Conservation (phyloP, 805 yeast genomes). For the Torulaspora indica region DNA sequence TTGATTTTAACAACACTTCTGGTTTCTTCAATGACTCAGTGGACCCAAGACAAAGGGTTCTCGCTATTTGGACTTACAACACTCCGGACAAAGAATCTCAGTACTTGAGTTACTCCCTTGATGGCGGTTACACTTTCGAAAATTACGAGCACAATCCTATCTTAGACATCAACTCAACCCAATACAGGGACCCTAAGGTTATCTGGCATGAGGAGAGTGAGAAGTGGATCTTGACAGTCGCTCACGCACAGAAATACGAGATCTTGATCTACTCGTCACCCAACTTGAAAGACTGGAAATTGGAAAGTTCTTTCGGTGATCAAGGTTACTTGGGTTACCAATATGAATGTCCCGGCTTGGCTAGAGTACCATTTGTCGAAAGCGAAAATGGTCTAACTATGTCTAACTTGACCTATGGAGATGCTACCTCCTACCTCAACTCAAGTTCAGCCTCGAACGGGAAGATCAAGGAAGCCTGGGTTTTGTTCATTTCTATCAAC, state of each 20-base stretch:
- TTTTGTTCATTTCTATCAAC: constrained; percentile 38
- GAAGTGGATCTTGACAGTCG: constrained; percentile 35
- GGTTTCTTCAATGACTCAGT: constrained; percentile 32
- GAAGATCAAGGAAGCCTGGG: constrained; percentile 33
- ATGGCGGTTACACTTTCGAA: constrained; percentile 37
- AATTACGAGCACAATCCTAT: constrained; percentile 35
- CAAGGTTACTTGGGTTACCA: constrained; percentile 37
- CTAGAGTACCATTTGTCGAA: constrained; percentile 29
- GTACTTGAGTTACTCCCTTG: constrained; percentile 35
- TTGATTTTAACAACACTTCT: constrained; percentile 38
- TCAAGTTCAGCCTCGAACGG: constrained; percentile 7
- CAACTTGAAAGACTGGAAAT: constrained; percentile 30
- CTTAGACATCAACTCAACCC: constrained; percentile 29
- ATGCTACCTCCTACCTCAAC: constrained; percentile 9
- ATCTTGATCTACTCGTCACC: constrained; percentile 30
- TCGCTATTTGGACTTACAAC: constrained; percentile 38
- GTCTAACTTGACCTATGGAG: constrained; percentile 7
- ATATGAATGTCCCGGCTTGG: constrained; percentile 42
- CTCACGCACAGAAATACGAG: constrained; percentile 32
- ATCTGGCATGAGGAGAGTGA: constrained; percentile 33
- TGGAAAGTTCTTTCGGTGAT: constrained; percentile 28
- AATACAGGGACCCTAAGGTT: constrained; percentile 39
- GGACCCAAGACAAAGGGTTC: constrained; percentile 34
- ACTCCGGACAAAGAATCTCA: constrained; percentile 32
- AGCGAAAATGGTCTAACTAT: constrained; percentile 2